Evolutionary conservation across 2,329 filamentous ascomycete genomes (phyloP).

Genomic region (Aspergillus chevalieri): DNA sequence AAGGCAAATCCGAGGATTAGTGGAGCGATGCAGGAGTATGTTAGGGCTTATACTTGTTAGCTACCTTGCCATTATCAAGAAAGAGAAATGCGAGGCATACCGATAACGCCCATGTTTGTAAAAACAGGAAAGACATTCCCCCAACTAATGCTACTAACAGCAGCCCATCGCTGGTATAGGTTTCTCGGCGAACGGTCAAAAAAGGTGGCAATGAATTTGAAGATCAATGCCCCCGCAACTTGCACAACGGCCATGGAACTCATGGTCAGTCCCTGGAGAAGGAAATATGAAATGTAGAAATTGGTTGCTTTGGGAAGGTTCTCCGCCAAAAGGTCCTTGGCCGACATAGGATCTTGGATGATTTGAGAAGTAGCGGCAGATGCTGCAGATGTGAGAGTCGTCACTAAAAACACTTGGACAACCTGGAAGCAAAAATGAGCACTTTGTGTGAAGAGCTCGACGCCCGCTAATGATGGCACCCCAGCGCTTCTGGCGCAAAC

Average conservation of each 20-base stretch:
- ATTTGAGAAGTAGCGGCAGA: conserved; percentile 64
- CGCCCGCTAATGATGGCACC: conserved; percentile 68
- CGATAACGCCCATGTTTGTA: conserved; percentile 77
- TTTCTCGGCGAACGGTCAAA: conserved; percentile 66
- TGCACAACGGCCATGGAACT: conserved; percentile 70
- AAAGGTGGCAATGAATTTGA: conserved; percentile 65
- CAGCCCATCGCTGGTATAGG: conserved; percentile 69
- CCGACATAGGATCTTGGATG: conserved; percentile 56
- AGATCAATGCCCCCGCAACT: conserved; percentile 63
- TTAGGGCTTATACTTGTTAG: conserved; percentile 55
- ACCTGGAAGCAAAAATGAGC: conserved; percentile 71
- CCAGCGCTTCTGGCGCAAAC: conserved; percentile 72
- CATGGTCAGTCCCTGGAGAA: conserved; percentile 78
- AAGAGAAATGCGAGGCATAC: conserved; percentile 40
- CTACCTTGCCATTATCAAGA: not conserved
- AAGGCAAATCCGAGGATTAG: conserved; percentile 76
- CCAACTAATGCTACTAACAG: conserved; percentile 71
- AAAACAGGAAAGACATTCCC: conserved; percentile 71
- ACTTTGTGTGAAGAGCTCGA: conserved; percentile 85
- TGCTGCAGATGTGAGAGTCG: conserved; percentile 75
- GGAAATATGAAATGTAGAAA: conserved; percentile 92
- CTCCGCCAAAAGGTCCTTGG: conserved; percentile 61
- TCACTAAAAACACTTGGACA: conserved; percentile 83
- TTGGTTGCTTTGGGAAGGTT: conserved; percentile 83
- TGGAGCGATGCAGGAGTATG: conserved; percentile 81